Percentiles rank a stretch among this genome's conserved stretches.
These are phyloP conservation scores for Oehlia diaphana DNA, from an alignment of 192 early-diverging fungal species.

Conservation along the genomic window DNA sequence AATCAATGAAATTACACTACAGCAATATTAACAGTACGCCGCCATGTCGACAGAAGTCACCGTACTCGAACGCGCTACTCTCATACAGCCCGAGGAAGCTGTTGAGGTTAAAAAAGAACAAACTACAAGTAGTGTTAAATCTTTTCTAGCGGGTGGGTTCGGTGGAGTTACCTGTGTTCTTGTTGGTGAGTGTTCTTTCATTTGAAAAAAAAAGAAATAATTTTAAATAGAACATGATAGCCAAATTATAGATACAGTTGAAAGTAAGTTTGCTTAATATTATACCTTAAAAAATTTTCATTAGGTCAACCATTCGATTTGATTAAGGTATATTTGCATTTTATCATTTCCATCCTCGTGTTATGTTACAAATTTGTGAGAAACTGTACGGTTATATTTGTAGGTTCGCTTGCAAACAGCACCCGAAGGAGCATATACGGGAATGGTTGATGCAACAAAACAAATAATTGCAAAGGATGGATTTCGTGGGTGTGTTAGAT, in stretches of 20 bases:
- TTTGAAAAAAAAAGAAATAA: too few relatives aligned
- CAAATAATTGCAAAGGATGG: slow-evolving; percentile 92
- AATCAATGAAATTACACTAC: too few relatives aligned
- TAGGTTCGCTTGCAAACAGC: slow-evolving; percentile 92
- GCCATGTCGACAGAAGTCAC: background rate
- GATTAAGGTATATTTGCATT: slow-evolving; percentile 60
- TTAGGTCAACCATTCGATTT: slow-evolving; percentile 83
- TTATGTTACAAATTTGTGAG: background rate
- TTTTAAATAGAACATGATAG: too few relatives aligned
- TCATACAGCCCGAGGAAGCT: background rate
- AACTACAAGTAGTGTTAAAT: slow-evolving; percentile 66
- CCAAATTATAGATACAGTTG: too few relatives aligned
- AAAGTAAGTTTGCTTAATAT: background rate
- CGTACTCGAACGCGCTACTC: background rate
- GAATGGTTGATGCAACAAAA: slow-evolving; percentile 87
- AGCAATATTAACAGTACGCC: background rate
- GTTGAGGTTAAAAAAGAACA: slow-evolving; percentile 19
- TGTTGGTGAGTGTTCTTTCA: slow-evolving; percentile 41
- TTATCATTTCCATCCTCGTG: background rate
- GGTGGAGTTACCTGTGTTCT: slow-evolving; percentile 84
- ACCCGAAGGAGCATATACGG: slow-evolving; percentile 73
- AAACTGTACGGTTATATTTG: background rate
- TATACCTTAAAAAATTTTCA: slow-evolving; percentile 19
- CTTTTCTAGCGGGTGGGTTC: slow-evolving; percentile 90
- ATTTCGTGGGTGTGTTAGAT: slow-evolving; percentile 57